Base-by-base conservation (phyloP, 192 early-diverging fungal species). In the Coemansia pectinata region DNA sequence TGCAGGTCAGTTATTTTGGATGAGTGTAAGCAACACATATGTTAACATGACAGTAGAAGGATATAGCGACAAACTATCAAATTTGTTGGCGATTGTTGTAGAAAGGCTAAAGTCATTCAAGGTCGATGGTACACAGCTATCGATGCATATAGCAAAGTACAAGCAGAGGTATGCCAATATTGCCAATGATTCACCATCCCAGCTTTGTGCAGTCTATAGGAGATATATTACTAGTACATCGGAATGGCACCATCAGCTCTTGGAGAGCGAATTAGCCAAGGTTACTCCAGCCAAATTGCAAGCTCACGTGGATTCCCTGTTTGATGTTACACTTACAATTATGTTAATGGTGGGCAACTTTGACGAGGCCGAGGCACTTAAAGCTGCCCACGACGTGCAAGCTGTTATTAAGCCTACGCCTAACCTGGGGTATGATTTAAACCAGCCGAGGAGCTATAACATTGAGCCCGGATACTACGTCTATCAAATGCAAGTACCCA, bases 391-490 rank as follows among this genome's bases (percentile, higher is more conserved):
- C 36, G 21, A 42, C 14, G 53, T 50, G 23, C 78, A 68, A 21
- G 33, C 48, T 34, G 40, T 74, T 19, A 29, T 80, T 19, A 44
- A 42, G 25, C 44, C 33, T 7, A 67, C 42, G 0, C 48, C 77
- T 11, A 55, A 7, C 9, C 27, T 63, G 40, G 87, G 93, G 5
- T 58, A 97, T 65, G 96, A 95, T 95, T 88, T 93, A 66, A 94
- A 93, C 73, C 89, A 90, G 63, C 94, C 96, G 70, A 91, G 94
- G 63, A 90, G 79, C 0, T 99, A 94, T 65, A 88, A 86, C 85
- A 84, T 91, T 8, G 96, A 94, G 25, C 90, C 91, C 58, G 92
- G 91, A n/a, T 75, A 27, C 79, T 69, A 63, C 27, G 3, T 29
- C 19, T 29, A 64, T 7, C 27, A 63, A 3, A 36, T 63, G 14